Percentiles rank a stretch among this genome's conserved stretches.
Evolutionary conservation across 2,329 filamentous ascomycete species (phyloP).

Genomic region (Phialocephala sp.): DNA sequence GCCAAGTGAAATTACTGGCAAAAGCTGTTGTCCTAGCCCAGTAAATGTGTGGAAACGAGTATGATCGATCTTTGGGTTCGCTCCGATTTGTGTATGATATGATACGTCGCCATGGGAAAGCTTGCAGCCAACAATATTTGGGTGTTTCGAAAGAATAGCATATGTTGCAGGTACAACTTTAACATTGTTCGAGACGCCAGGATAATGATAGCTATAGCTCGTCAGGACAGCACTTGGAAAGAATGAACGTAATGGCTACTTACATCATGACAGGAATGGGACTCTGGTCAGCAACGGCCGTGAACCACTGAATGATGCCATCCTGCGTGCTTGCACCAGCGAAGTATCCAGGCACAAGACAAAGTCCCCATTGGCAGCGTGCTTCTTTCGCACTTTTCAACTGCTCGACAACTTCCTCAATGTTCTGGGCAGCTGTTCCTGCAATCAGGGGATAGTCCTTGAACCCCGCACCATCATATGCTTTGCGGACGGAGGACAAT

Average conservation of each 20-base stretch:
- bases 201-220: conserved; percentile 56
- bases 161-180: conserved; percentile 63
- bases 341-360: conserved; percentile 70
- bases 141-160: conserved; percentile 60
- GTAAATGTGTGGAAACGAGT: conserved; percentile 65
- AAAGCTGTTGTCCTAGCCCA: conserved; percentile 68
- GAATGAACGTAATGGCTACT: conserved; percentile 20
- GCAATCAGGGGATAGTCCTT: conserved; percentile 64
- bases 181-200: conserved; percentile 70
- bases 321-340: conserved; percentile 62
- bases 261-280: conserved; percentile 66
- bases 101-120: conserved; percentile 71
- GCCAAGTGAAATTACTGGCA: conserved; percentile 66
- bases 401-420: conserved; percentile 61
- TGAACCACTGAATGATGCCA: conserved; percentile 66
- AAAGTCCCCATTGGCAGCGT: conserved; percentile 66
- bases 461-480: conserved; percentile 60
- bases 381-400: conserved; percentile 55
- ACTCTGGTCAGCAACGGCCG: conserved; percentile 63
- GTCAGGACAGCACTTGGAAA: neutral
- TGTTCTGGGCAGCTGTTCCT: conserved; percentile 61
- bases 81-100: conserved; percentile 65
- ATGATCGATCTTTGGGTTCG: conserved; percentile 64
- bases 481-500: conserved; percentile 58
- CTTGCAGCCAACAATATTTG: conserved; percentile 73